phyloP scores from a whole-genome alignment of 2,329 filamentous ascomycete genomes.

The Coniella lustricola region DNA sequence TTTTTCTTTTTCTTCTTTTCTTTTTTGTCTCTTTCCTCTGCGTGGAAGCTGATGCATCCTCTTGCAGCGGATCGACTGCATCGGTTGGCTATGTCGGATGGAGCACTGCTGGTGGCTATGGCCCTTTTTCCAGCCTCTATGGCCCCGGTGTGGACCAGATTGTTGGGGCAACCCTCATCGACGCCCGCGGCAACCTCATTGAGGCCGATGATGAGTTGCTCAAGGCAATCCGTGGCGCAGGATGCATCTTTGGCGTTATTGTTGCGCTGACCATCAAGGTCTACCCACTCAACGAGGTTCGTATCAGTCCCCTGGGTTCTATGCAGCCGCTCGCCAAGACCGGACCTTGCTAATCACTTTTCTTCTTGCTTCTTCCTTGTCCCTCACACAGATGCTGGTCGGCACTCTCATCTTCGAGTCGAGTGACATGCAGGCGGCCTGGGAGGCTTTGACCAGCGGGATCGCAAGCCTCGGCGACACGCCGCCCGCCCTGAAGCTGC shows the following conservation, averaged over 20 bases:
- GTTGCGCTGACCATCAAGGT: constrained; percentile 23
- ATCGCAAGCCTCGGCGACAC: neutral
- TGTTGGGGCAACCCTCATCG: constrained; percentile 30
- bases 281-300: constrained; percentile 15
- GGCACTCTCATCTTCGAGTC: constrained; percentile 1
- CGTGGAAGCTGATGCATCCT: neutral
- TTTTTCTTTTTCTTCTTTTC: neutral
- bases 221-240: constrained; percentile 22
- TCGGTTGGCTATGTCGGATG: constrained; percentile 29
- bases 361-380: no score
- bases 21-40: neutral
- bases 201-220: neutral
- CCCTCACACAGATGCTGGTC: neutral
- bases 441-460: neutral
- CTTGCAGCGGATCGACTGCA: constrained; percentile 17
- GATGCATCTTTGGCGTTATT: constrained; percentile 23
- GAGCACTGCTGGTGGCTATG: constrained; percentile 29
- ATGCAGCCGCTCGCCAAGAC: neutral
- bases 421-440: constrained; percentile 2
- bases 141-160: constrained; percentile 32
- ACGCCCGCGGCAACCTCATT: constrained; percentile 24
- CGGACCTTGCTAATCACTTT: neutral
- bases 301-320: neutral
- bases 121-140: constrained; percentile 23
- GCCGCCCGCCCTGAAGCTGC: neutral